Conservation (phyloP, 306 rosid species). For the Casuarina equisetifolia region DNA sequence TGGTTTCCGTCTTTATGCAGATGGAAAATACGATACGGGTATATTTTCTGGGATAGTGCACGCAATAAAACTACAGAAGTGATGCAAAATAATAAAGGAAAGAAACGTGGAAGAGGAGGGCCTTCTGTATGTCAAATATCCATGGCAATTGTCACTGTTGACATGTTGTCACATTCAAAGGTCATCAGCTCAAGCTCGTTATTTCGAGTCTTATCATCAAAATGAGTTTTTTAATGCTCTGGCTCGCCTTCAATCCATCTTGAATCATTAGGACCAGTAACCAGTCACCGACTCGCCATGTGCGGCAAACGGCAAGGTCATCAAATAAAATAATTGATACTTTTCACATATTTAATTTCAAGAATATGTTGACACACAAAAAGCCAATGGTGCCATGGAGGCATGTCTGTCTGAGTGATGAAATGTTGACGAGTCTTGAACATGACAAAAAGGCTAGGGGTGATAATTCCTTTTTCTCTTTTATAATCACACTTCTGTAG, state of each 20-base stretch:
- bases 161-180: background rate
- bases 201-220: background rate
- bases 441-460: background rate
- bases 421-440: background rate
- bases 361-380: background rate
- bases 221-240: background rate
- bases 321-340: slow-evolving; percentile 3
- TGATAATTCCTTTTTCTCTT: background rate
- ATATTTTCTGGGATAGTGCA: background rate
- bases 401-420: no score
- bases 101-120: background rate
- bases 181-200: background rate
- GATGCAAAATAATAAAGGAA: background rate
- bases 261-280: background rate
- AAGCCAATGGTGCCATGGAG: background rate
- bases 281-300: slow-evolving; percentile 2
- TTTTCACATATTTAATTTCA: background rate
- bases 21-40: slow-evolving; percentile 14
- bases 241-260: background rate
- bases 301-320: background rate
- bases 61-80: background rate
- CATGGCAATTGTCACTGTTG: background rate
- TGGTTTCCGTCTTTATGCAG: background rate
- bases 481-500: slow-evolving; percentile 14
- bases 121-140: background rate